These are phyloP conservation scores for Rhizopogon vesiculosus DNA, from an alignment of 768 basidiomycete genomes.

Conservation along the genomic window DNA sequence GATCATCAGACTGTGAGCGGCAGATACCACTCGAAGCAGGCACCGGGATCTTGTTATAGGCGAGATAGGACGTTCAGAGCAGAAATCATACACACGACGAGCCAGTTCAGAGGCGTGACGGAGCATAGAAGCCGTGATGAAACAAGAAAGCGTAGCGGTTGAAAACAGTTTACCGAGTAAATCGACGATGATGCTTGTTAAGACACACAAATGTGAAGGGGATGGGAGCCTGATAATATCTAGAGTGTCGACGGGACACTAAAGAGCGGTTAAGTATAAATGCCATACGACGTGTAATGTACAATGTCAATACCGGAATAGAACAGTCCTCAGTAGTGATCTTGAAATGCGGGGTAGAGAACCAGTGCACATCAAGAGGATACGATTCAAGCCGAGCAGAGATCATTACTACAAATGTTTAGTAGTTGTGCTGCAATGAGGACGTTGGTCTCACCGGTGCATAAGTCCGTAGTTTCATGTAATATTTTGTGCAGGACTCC, in stretches of 20 bases:
- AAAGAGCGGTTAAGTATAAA: background rate
- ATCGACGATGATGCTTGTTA: constrained; percentile 44
- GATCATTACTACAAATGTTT: background rate
- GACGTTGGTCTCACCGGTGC: background rate
- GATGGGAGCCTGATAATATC: constrained; percentile 34
- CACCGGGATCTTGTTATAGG: constrained; percentile 31
- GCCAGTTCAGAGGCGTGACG: constrained; percentile 37
- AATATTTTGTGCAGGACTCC: constrained; percentile 36
- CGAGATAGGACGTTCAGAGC: constrained; percentile 32
- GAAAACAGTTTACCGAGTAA: constrained; percentile 37
- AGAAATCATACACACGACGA: constrained; percentile 38
- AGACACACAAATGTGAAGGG: constrained; percentile 37
- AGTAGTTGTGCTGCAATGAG: background rate
- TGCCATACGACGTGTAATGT: background rate
- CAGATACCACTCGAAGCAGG: constrained; percentile 36
- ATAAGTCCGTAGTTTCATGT: background rate
- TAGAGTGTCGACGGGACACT: constrained; percentile 16
- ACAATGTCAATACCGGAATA: constrained; percentile 23
- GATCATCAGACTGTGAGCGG: constrained; percentile 20
- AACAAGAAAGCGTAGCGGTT: constrained; percentile 39
- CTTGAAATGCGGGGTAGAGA: constrained; percentile 31
- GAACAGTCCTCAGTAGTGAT: constrained; percentile 26
- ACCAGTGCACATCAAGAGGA: constrained; percentile 36
- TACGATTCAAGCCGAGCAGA: constrained; percentile 23
- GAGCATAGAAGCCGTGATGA: constrained; percentile 46